Conservation (phyloP, 192 early-diverging fungal genomes). For the Hyaloraphidium curvatum region DNA sequence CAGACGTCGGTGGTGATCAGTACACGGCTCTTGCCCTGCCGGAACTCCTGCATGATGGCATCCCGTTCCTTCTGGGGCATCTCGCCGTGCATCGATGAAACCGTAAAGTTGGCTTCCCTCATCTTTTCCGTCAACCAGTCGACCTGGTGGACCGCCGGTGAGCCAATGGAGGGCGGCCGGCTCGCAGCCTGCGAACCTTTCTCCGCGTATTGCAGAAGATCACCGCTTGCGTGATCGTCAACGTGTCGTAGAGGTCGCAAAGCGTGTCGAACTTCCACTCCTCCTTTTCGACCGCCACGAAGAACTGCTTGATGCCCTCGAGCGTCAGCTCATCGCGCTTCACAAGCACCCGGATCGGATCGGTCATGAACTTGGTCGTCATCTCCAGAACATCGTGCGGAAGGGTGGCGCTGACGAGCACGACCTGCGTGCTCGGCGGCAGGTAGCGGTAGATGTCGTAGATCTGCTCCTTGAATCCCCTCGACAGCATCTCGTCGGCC, state of each 20-base stretch:
- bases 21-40: constrained; percentile 79
- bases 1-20: constrained; percentile 96
- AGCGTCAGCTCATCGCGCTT: constrained; percentile 98
- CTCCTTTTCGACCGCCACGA: constrained; percentile 88
- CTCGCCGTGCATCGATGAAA: constrained; percentile 97
- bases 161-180: not conserved
- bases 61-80: constrained; percentile 98
- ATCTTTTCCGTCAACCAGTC: constrained; percentile 96
- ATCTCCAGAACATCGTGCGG: constrained; percentile 92
- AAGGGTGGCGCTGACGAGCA: constrained; percentile 77
- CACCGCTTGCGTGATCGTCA: constrained; percentile 96
- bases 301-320: constrained; percentile 98
- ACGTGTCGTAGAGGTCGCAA: constrained; percentile 89
- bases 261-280: constrained; percentile 98
- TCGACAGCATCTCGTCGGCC: constrained; percentile 84
- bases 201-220: constrained; percentile 95
- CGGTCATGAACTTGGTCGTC: constrained; percentile 93
- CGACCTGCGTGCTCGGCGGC: constrained; percentile 80
- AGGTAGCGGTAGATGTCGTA: constrained; percentile 74
- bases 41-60: constrained; percentile 92
- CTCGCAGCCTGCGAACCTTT: constrained; percentile 34
- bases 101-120: constrained; percentile 92
- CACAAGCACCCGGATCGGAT: constrained; percentile 83
- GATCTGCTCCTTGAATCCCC: constrained; percentile 96
- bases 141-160: constrained; percentile 23